Evolutionary conservation across 2,329 filamentous ascomycete species (phyloP), one percentile per base, ranked within the genome.

Genomic region (Teratosphaeria nubilosa): DNA sequence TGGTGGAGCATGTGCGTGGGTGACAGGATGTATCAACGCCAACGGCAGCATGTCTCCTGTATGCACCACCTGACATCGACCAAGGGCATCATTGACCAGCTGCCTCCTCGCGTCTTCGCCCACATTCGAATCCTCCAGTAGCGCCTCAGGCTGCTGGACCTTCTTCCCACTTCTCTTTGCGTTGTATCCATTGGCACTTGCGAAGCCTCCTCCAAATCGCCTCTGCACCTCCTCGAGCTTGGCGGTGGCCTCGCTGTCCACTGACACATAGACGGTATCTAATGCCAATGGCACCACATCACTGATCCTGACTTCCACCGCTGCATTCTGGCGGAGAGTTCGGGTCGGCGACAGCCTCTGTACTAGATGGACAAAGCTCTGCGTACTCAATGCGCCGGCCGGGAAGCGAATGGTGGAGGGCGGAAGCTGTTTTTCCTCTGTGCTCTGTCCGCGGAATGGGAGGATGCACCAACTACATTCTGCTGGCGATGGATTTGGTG

Each of bases 401-500:
- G 88, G 87, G 66, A 92, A 87, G 61, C 91, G 86, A 45, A 96
- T 80, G 1, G 89, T 95, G 5, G 88, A 90, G 63, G 87, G 83
- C 20, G 88, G 82, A 51, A 91, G 79, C 10, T 82, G 80, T 51
- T 83, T 78, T 50, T 85, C 85, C 63, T 77, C 74, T 74, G 74
- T 61, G 69, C 71, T 45, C 51, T 64, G 60, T n/a, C 53, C 60
- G 37, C 65, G 73, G 79, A 59, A 95, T 83, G 92, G 89, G 34
- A 97, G 82, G 54, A 97, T 82, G 7, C 90, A 90, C 94, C 94
- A 99, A 53, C 82, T 80, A 20, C 84, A 82, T 59, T 85, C 83
- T 69, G 87, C 78, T 50, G 73, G 78, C 57, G 76, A 72, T 53
- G 73, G 72, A 72, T 61, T 75, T 13, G 88, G 86, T 1, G 82